phyloP scores from a whole-genome alignment of 208 protist genomes.

The Trypanosoma scelopori region DNA sequence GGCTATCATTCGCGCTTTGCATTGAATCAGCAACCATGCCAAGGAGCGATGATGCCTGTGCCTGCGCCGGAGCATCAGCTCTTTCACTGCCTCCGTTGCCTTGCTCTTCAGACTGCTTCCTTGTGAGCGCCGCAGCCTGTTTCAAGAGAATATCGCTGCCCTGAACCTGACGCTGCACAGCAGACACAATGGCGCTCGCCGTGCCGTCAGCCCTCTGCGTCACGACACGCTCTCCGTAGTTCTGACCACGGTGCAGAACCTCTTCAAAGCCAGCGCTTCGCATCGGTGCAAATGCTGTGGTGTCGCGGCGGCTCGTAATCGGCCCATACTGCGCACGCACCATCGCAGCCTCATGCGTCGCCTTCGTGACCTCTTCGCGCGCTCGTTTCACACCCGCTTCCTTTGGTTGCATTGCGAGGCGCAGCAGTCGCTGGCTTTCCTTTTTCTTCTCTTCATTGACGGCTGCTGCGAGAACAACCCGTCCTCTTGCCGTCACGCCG shows the following conservation, averaged over 20 bases:
- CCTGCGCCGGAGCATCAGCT: neutral
- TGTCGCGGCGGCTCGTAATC: constrained; percentile 4
- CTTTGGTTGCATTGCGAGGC: constrained; percentile 15
- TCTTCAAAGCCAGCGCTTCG: constrained; percentile 14
- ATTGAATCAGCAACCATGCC: constrained; percentile 36
- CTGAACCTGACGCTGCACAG: constrained; percentile 16
- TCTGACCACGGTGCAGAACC: neutral
- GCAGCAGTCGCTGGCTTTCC: constrained; percentile 41
- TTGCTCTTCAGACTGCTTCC: neutral
- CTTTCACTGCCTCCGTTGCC: neutral
- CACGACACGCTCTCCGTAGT: constrained; percentile 11
- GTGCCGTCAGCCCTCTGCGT: constrained; percentile 16
- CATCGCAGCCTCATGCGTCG: constrained; percentile 16
- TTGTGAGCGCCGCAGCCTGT: neutral
- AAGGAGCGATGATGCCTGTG: constrained; percentile 24
- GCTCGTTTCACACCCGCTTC: constrained; percentile 2
- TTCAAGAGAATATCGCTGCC: constrained; percentile 10
- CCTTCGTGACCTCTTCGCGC: constrained; percentile 10
- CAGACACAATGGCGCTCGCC: constrained; percentile 16
- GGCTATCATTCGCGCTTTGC: constrained; percentile 53
- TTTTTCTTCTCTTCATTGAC: constrained; percentile 35
- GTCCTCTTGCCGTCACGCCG: constrained; percentile 53
- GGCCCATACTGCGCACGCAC: constrained; percentile 29
- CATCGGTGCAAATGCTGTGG: constrained; percentile 18
- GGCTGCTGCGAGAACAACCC: constrained; percentile 52